Evolutionary conservation across 2,329 filamentous ascomycete species (phyloP).

Genomic region (Fusarium sp.): DNA sequence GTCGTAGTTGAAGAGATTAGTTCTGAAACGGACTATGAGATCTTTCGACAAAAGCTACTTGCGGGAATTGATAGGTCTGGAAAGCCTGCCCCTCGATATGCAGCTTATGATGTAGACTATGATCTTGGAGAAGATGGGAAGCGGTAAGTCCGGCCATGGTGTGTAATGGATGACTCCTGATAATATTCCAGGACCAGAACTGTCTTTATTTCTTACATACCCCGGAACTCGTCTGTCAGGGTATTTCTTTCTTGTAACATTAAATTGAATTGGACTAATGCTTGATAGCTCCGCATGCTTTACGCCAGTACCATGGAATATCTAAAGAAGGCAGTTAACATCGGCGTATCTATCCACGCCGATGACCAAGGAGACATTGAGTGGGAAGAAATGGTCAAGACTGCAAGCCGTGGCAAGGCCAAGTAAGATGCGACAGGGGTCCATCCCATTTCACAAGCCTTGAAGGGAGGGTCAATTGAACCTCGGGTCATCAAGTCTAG

Average conservation of each 20-base stretch:
- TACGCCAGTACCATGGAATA: conserved; percentile 42
- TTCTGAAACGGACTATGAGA: conserved; percentile 18
- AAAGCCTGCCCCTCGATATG: conserved; percentile 31
- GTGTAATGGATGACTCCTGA: not conserved
- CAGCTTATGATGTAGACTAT: conserved; percentile 37
- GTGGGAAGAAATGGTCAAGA: conserved; percentile 23
- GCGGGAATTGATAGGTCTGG: conserved; percentile 15
- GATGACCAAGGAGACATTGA: conserved; percentile 30
- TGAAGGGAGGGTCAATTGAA: not conserved
- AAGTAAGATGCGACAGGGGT: not conserved
- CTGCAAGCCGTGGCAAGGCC: conserved; percentile 26
- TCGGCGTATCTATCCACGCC: conserved; percentile 34
- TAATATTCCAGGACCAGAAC: conserved; percentile 20
- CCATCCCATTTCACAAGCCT: not conserved
- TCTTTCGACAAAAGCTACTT: conserved; percentile 34
- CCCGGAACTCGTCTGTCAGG: conserved; percentile 28
- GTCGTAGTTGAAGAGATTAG: conserved; percentile 33
- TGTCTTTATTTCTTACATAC: conserved; percentile 41
- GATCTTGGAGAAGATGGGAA: conserved; percentile 38
- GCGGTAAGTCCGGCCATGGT: not conserved
- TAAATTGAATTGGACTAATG: not conserved
- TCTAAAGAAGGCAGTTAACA: conserved; percentile 35
- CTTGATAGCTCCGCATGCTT: conserved; percentile 34
- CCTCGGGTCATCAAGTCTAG: not conserved
- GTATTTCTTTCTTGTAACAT: conserved; percentile 3